A percentile compares a stretch with the other conserved stretches of the same genome.
These are phyloP conservation scores for Aspergillus conjunctus DNA, from an alignment of 495 filamentous ascomycete genomes.

Conservation along the genomic window DNA sequence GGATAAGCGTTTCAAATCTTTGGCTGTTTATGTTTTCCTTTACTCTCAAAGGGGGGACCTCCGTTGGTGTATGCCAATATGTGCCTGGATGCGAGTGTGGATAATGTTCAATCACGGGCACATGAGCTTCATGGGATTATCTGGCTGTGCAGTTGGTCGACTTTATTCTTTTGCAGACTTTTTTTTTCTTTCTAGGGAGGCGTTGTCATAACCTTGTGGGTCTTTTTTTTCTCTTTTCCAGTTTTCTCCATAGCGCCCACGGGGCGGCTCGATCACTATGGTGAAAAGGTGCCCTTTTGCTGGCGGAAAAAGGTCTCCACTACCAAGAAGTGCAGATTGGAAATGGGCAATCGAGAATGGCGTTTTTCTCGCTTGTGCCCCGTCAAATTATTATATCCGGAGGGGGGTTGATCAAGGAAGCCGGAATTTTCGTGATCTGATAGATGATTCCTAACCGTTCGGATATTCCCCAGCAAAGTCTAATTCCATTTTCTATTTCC, in stretches of 20 bases:
- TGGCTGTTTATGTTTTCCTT: constrained; percentile 37
- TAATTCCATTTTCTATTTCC: constrained; percentile 24
- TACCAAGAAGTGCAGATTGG: constrained; percentile 25
- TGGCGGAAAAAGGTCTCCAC: constrained; percentile 23
- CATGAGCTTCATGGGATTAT: constrained; percentile 41
- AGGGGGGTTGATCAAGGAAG: constrained; percentile 27
- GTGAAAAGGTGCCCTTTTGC: constrained; percentile 24
- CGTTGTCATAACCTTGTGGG: constrained; percentile 55
- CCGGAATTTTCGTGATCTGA: constrained; percentile 36
- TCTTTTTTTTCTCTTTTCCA: constrained; percentile 42
- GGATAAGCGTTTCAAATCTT: constrained; percentile 41
- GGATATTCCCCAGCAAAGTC: constrained; percentile 35
- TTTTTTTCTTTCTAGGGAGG: constrained; percentile 49
- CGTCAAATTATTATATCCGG: constrained; percentile 18
- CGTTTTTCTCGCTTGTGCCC: constrained; percentile 25
- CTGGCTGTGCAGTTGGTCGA: constrained; percentile 47
- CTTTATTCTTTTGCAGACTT: constrained; percentile 54
- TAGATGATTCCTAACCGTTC: constrained; percentile 37
- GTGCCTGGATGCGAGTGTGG: constrained; percentile 45
- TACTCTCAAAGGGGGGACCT: constrained; percentile 30
- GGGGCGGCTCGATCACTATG: constrained; percentile 28
- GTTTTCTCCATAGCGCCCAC: constrained; percentile 31
- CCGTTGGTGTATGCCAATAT: constrained; percentile 31
- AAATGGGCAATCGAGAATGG: constrained; percentile 27
- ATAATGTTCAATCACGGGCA: constrained; percentile 47